These are phyloP conservation scores for Nematocida sp. DNA, from an alignment of 371 early-diverging fungal genomes.

Conservation along the genomic window DNA sequence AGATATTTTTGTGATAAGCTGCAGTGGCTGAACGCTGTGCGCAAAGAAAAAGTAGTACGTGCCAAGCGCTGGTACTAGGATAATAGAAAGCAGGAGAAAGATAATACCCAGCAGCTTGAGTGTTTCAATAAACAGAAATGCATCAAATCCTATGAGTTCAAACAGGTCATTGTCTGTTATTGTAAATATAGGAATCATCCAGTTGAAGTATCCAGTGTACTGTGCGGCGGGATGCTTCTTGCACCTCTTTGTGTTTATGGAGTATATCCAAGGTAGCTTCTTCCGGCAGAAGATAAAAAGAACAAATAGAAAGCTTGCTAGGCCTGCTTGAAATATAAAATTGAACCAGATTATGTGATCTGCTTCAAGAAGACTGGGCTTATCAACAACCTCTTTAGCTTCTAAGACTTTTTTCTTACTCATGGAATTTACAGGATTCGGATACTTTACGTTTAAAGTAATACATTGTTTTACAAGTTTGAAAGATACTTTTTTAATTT, in stretches of 20 bases:
- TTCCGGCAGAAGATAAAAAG: constrained; percentile 64
- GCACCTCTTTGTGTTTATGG: constrained; percentile 63
- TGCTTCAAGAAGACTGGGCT: constrained; percentile 48
- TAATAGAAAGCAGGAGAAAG: constrained; percentile 57
- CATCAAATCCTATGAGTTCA: constrained; percentile 69
- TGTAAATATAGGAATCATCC: constrained; percentile 67
- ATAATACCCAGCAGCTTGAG: constrained; percentile 68
- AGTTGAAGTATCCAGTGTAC: constrained; percentile 65
- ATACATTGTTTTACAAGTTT: constrained; percentile 1
- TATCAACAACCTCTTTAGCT: constrained; percentile 10
- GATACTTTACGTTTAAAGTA: not conserved
- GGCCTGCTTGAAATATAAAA: constrained; percentile 55
- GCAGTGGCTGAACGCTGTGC: constrained; percentile 6
- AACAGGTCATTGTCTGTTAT: constrained; percentile 65
- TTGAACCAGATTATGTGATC: constrained; percentile 66
- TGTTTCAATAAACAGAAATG: constrained; percentile 71
- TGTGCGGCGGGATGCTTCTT: constrained; percentile 67
- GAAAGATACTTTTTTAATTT: no score
- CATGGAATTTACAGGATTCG: not conserved
- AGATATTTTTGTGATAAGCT: constrained; percentile 48
- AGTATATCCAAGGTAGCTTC: constrained; percentile 68
- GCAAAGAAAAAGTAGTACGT: constrained; percentile 54
- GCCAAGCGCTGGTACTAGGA: constrained; percentile 61
- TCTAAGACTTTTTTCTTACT: not conserved
- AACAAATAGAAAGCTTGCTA: constrained; percentile 37